phyloP scores from a whole-genome alignment of 176 grass and related monocot species.

The Bonia amplexicaulis region DNA sequence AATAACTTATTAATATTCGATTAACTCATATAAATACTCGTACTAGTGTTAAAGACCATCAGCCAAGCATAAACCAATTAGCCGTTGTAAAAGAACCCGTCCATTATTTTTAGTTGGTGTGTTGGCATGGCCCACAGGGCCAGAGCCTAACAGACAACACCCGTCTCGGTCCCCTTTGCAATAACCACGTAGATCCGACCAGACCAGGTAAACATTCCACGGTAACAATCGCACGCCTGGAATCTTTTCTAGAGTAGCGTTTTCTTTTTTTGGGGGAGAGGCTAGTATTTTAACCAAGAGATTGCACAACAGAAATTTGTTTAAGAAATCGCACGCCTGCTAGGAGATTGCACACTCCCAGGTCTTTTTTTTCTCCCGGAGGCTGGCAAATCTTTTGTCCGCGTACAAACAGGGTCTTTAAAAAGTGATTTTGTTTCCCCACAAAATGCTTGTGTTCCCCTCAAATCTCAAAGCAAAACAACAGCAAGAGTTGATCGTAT shows the following conservation, averaged over 20 bases:
- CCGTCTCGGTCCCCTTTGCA: background rate
- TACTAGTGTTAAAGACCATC: too few species aligned
- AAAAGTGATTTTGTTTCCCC: background rate
- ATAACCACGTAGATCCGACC: background rate
- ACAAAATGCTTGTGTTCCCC: background rate
- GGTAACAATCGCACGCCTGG: background rate
- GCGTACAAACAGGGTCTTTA: too few species aligned
- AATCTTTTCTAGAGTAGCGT: background rate
- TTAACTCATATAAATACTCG: too few species aligned
- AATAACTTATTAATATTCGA: too few species aligned
- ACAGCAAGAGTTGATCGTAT: too few species aligned
- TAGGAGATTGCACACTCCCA: background rate
- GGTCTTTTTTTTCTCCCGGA: too few species aligned
- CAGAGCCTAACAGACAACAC: background rate
- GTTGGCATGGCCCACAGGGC: background rate
- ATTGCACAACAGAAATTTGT: background rate
- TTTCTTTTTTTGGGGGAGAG: too few species aligned
- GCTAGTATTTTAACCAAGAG: background rate
- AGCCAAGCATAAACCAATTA: too few species aligned
- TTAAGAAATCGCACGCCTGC: background rate
- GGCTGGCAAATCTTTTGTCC: too few species aligned
- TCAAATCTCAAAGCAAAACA: background rate
- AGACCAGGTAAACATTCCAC: background rate
- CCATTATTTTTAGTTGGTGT: background rate
- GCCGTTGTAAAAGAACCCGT: too few species aligned